A percentile compares a stretch with the other conserved stretches of the same genome.
Evolutionary conservation across 148 eudicot species (phyloP).

Genomic region (Pouteria glomerata): DNA sequence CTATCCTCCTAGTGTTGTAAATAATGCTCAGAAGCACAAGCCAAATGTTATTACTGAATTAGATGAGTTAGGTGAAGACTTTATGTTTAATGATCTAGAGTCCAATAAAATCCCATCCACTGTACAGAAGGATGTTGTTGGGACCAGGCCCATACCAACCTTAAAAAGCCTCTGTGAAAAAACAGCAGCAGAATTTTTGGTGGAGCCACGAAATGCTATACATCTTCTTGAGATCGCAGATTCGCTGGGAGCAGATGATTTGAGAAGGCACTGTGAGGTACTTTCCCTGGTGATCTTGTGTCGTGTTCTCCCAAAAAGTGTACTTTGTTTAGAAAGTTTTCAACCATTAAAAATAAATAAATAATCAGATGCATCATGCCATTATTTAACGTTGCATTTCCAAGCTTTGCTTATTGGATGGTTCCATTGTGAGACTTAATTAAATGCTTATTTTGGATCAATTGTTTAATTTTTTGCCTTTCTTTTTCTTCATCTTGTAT

Average conservation of each 20-base stretch:
- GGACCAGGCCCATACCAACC: constrained; percentile 46
- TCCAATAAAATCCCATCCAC: constrained; percentile 18
- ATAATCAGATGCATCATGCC: neutral
- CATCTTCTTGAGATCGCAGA: constrained; percentile 93
- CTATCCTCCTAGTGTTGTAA: constrained; percentile 33
- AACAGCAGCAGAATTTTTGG: constrained; percentile 69
- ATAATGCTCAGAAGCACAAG: constrained; percentile 26
- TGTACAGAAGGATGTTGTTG: constrained; percentile 24
- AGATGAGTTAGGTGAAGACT: constrained; percentile 70
- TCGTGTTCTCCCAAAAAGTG: neutral
- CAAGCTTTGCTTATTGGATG: neutral
- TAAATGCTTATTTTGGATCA: too few species aligned
- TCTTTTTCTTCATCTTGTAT: too few species aligned
- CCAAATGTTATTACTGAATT: constrained; percentile 26
- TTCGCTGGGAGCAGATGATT: constrained; percentile 78
- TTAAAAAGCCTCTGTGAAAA: constrained; percentile 90
- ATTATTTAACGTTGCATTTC: neutral
- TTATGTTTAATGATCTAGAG: constrained; percentile 56
- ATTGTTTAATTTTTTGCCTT: too few species aligned
- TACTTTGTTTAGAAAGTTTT: neutral
- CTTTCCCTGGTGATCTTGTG: neutral
- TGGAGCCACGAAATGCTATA: constrained; percentile 84
- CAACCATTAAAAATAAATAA: neutral
- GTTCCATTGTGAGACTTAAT: too few species aligned
- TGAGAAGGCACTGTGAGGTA: constrained; percentile 90